phyloP scores from a whole-genome alignment of 306 rosid genomes.

The Ormosia emarginata region DNA sequence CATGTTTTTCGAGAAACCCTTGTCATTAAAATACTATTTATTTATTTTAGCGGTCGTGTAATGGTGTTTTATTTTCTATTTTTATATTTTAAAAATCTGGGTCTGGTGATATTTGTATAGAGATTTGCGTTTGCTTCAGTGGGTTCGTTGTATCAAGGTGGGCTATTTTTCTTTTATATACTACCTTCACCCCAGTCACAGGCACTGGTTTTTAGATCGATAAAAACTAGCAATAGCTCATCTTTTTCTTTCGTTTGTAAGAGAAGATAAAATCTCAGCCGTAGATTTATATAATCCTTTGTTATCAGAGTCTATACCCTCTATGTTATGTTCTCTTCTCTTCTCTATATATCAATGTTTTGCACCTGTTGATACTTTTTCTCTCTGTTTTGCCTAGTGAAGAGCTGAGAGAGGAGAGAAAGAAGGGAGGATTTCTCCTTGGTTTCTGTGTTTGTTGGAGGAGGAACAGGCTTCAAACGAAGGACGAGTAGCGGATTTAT shows the following conservation, averaged over 20 bases:
- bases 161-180: constrained; percentile 8
- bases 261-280: constrained; percentile 50
- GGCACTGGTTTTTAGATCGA: constrained; percentile 25
- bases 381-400: background rate
- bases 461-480: constrained; percentile 14
- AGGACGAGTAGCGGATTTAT: constrained; percentile 55
- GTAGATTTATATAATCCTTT: constrained; percentile 46
- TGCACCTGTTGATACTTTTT: background rate
- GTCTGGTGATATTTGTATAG: constrained; percentile 32
- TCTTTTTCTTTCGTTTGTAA: background rate
- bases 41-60: background rate
- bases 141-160: constrained; percentile 1
- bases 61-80: background rate
- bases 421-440: background rate
- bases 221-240: background rate
- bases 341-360: background rate
- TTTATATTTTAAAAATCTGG: background rate
- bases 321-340: background rate
- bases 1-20: background rate
- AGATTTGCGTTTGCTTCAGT: constrained; percentile 48
- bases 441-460: background rate
- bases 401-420: background rate
- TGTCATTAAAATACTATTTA: background rate
- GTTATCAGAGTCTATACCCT: background rate
- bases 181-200: constrained; percentile 5